Evolutionary conservation across 2,329 filamentous ascomycete genomes (phyloP).

Genomic region (Aotearoamyces nothofagi): DNA sequence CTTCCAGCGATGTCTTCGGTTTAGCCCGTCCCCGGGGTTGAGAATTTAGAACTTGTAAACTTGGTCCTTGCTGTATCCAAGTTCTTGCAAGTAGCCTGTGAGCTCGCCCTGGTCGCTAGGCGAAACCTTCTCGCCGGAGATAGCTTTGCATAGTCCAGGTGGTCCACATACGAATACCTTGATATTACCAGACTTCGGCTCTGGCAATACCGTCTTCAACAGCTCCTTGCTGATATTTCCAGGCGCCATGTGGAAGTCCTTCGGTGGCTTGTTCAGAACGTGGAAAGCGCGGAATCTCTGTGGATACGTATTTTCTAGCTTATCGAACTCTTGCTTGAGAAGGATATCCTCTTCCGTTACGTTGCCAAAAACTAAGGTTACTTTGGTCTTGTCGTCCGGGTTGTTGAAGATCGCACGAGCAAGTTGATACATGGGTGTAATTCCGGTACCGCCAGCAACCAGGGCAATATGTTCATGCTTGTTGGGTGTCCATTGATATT

Average conservation of each 20-base stretch:
- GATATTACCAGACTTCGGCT: conserved; percentile 81
- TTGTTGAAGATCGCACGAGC: conserved; percentile 86
- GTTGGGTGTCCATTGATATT: conserved; percentile 81
- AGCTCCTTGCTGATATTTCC: conserved; percentile 83
- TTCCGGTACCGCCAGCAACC: conserved; percentile 89
- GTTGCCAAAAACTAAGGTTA: conserved; percentile 91
- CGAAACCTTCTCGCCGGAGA: conserved; percentile 80
- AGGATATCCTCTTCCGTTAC: conserved; percentile 81
- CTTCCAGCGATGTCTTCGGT: too few species aligned
- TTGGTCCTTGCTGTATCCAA: conserved; percentile 77
- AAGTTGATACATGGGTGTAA: conserved; percentile 97
- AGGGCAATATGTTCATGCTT: conserved; percentile 83
- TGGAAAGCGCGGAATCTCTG: conserved; percentile 94
- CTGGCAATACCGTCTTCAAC: conserved; percentile 85
- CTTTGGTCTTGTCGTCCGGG: conserved; percentile 92
- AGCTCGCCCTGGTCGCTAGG: conserved; percentile 93
- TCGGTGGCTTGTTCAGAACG: conserved; percentile 70
- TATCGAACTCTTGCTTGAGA: conserved; percentile 67
- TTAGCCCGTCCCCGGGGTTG: too few species aligned
- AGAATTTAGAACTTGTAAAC: conserved; percentile 92
- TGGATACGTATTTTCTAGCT: conserved; percentile 89
- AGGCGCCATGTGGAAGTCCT: conserved; percentile 61
- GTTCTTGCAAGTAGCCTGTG: conserved; percentile 61
- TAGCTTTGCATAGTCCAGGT: conserved; percentile 81
- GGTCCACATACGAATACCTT: conserved; percentile 96